Base-by-base conservation (phyloP, 2,329 filamentous ascomycete species). In the Sclerotinia sclerotiorum region DNA sequence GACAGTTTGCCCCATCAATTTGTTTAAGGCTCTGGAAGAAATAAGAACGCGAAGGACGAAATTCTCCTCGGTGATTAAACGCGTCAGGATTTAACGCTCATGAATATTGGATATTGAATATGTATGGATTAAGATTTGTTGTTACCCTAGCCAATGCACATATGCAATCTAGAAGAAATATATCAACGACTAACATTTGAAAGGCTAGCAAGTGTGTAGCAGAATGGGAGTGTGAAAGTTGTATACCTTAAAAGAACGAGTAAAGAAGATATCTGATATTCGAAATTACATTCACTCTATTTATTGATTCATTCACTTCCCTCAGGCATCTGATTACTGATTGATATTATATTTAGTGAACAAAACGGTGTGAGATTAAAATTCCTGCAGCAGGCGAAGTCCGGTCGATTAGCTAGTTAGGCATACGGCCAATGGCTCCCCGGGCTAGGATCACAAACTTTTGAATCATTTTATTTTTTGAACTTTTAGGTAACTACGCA, bases 11-110 rank as follows among this genome's bases (percentile, higher is more conserved):
- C 5, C 19, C 42, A 5, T 4, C 13, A 8, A 19, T 60, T 8
- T 5, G 70, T 70, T 62, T 84, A 77, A 0, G 71, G 67, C 0
- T 73, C 69, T 0, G 77, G 82, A 0, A 84, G 73, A 0, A 80
- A 5, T 79, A 72, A 56, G 81, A 79, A 10, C 70, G 69, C 2
- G 79, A 81, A 0, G 82, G 83, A n/a, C 83, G 74, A 27, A 84
- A 79, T 70, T 82, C 79, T 27, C 79, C 80, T 11, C 75, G 42
- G 19, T 63, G 60, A 39, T 83, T 81, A 21, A 79, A 82, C 24
- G 78, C 71, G 68, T 84, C 82, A 3, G 78, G 35, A 39, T 39
- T 39, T 1, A 13, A 39, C 82, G 0, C 80, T 81, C 68, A 82
- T 74, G 13, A 83, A 76, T 7, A 39, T 39, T 11, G 10, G 13